Evolutionary conservation across 2,329 filamentous ascomycete genomes (phyloP).

Genomic region (Colletotrichum zoysiae): DNA sequence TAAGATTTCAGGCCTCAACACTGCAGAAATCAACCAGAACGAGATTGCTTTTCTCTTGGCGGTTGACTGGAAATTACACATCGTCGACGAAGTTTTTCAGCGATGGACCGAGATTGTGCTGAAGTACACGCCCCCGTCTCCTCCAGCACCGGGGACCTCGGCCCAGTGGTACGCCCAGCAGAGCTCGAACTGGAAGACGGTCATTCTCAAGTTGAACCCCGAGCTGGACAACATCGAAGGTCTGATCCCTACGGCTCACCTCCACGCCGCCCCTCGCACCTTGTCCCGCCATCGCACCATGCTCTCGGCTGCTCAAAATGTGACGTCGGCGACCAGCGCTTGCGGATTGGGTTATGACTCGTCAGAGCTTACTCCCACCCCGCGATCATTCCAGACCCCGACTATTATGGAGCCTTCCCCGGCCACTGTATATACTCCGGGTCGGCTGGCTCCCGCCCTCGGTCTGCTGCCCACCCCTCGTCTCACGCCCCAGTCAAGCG

Average conservation of each 20-base stretch:
- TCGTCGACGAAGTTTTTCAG: slow-evolving; percentile 88
- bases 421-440: slow-evolving; percentile 57
- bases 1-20: slow-evolving; percentile 97
- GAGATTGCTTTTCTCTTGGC: slow-evolving; percentile 92
- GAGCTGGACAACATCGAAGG: slow-evolving; percentile 70
- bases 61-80: slow-evolving; percentile 95
- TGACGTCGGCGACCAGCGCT: slow-evolving; percentile 39
- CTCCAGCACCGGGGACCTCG: slow-evolving; percentile 64
- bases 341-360: slow-evolving; percentile 53
- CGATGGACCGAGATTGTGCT: slow-evolving; percentile 95
- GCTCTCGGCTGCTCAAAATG: slow-evolving; percentile 58
- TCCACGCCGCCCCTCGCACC: slow-evolving; percentile 51
- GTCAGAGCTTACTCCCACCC: slow-evolving; percentile 56
- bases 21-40: slow-evolving; percentile 95
- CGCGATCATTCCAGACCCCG: slow-evolving; percentile 57
- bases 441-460: slow-evolving; percentile 64
- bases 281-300: slow-evolving; percentile 57
- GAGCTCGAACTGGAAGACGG: slow-evolving; percentile 68
- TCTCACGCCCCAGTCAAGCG: slow-evolving; percentile 67
- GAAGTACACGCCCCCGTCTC: slow-evolving; percentile 79
- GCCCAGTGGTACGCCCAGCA: slow-evolving; percentile 60
- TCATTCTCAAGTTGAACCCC: slow-evolving; percentile 69
- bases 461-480: slow-evolving; percentile 70
- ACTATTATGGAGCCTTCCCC: slow-evolving; percentile 64
- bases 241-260: slow-evolving; percentile 55